Conservation (phyloP, 805 yeast species). For the Wickerhamiella occidentalis region DNA sequence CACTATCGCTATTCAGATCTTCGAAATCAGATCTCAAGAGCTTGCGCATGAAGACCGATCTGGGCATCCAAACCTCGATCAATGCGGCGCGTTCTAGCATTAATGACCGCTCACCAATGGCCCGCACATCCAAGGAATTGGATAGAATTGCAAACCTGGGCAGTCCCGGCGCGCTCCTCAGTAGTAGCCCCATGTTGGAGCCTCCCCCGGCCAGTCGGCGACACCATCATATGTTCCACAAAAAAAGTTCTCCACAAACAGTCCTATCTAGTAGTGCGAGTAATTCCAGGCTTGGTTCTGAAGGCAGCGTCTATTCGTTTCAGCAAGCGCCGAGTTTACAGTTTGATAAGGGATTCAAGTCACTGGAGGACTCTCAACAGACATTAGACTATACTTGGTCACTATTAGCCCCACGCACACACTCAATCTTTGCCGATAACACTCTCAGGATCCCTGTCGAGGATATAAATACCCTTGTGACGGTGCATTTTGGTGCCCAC, state of each 20-base stretch:
- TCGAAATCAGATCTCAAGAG: slow-evolving; percentile 23
- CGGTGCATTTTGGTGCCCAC: slow-evolving; percentile 31
- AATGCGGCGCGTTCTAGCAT: slow-evolving; percentile 21
- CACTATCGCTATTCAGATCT: slow-evolving; percentile 26
- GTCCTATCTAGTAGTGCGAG: slow-evolving; percentile 34
- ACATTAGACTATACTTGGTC: slow-evolving; percentile 41
- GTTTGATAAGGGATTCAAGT: slow-evolving; percentile 19
- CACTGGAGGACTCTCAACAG: slow-evolving; percentile 28
- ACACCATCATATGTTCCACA: slow-evolving; percentile 30
- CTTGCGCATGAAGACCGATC: slow-evolving; percentile 21
- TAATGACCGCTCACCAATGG: slow-evolving; percentile 25
- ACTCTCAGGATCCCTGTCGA: slow-evolving; percentile 42
- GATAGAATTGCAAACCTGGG: slow-evolving; percentile 31
- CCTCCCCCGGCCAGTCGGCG: slow-evolving; percentile 22
- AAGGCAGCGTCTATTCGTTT: slow-evolving; percentile 33
- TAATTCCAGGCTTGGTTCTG: slow-evolving; percentile 32
- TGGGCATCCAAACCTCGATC: slow-evolving; percentile 19
- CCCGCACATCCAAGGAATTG: slow-evolving; percentile 27
- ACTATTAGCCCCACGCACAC: slow-evolving; percentile 32
- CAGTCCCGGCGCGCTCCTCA: slow-evolving; percentile 13
- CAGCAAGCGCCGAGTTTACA: slow-evolving; percentile 20
- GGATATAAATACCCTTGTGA: slow-evolving; percentile 40
- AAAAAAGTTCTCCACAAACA: slow-evolving; percentile 29
- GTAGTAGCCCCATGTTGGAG: slow-evolving; percentile 13
- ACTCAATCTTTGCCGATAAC: slow-evolving; percentile 40